These are phyloP conservation scores for Asterophora lycoperdoides DNA, from an alignment of 768 basidiomycete species.

Conservation along the genomic window DNA sequence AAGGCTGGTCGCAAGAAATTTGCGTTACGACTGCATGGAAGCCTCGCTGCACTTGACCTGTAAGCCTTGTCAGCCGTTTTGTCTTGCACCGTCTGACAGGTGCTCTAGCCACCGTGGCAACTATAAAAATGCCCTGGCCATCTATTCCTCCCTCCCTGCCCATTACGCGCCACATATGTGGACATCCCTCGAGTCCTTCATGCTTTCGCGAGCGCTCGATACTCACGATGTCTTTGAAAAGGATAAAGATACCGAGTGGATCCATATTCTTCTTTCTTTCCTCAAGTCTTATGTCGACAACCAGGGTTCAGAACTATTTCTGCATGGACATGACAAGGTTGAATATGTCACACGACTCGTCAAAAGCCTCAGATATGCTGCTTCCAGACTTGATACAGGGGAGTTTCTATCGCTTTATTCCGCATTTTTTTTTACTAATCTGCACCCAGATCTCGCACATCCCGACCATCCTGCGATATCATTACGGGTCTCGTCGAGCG, in stretches of 20 bases:
- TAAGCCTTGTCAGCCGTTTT: conserved; percentile 39
- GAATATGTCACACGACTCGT: conserved; percentile 52
- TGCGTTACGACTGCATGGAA: conserved; percentile 81
- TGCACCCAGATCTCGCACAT: conserved; percentile 54
- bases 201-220: conserved; percentile 71
- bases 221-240: conserved; percentile 56
- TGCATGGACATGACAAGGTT: conserved; percentile 46
- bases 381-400: conserved; percentile 55
- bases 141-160: conserved; percentile 77
- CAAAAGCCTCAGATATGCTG: conserved; percentile 42
- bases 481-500: conserved; percentile 43
- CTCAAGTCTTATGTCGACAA: conserved; percentile 64
- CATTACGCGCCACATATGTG: conserved; percentile 82
- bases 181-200: conserved; percentile 74
- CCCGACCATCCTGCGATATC: conserved; percentile 68
- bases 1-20: conserved; percentile 82
- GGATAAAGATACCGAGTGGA: conserved; percentile 72
- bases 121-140: conserved; percentile 56
- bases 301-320: conserved; percentile 46
- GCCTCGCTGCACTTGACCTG: conserved; percentile 86
- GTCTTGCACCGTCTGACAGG: neutral
- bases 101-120: conserved; percentile 60
- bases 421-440: neutral
- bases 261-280: conserved; percentile 72
- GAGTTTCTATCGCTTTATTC: conserved; percentile 8